phyloP scores from a whole-genome alignment of 352 stramenopile genomes.

The Sclerospora graminicola region DNA sequence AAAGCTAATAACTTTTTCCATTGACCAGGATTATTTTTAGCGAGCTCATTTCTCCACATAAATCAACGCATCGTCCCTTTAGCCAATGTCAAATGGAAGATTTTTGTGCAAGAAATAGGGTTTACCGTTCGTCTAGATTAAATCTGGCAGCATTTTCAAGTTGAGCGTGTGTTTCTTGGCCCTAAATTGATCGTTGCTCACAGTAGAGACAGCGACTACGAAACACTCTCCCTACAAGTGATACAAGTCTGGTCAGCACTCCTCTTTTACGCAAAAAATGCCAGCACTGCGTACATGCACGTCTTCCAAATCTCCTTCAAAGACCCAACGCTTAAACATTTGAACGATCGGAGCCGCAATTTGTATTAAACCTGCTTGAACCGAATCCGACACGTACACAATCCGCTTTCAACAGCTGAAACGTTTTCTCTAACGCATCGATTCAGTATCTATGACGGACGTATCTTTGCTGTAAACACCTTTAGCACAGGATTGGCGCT shows the following conservation, averaged over 20 bases:
- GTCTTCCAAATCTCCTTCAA: conserved; percentile 82
- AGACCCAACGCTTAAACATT: conserved; percentile 85
- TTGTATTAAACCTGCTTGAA: conserved; percentile 72
- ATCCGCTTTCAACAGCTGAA: too few relatives aligned
- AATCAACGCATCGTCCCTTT: neutral
- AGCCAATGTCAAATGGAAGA: too few relatives aligned
- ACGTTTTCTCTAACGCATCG: too few relatives aligned
- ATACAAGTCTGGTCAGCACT: neutral
- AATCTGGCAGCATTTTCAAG: conserved; percentile 77
- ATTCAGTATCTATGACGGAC: too few relatives aligned
- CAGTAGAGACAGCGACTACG: conserved; percentile 57
- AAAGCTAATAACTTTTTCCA: conserved; percentile 98
- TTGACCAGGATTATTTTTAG: conserved; percentile 91
- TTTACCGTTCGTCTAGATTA: conserved; percentile 78
- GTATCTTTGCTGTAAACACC: too few relatives aligned
- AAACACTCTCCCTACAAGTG: conserved; percentile 76
- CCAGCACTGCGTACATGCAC: conserved; percentile 44
- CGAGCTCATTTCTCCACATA: conserved; percentile 55
- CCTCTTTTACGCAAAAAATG: neutral
- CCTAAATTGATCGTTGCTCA: conserved; percentile 78
- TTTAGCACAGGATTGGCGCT: too few relatives aligned
- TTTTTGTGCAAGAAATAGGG: too few relatives aligned
- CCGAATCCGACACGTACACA: conserved; percentile 50
- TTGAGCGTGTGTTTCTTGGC: conserved; percentile 79
- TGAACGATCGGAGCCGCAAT: conserved; percentile 71